Evolutionary conservation across 2,329 filamentous ascomycete genomes (phyloP).

Genomic region (Botrytis squamosa): DNA sequence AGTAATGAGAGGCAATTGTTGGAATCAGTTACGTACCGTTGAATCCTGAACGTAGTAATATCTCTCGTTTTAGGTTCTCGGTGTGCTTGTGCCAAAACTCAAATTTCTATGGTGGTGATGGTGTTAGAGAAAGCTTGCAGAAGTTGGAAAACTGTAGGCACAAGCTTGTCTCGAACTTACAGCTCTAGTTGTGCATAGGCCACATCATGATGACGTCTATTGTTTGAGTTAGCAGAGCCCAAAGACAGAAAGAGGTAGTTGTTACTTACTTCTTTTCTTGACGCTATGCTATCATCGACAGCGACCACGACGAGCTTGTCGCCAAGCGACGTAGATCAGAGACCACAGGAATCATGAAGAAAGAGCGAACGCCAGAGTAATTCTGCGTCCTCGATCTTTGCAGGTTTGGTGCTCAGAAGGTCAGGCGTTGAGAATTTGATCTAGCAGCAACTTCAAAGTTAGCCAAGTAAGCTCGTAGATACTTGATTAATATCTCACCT

Average conservation of each 20-base stretch:
- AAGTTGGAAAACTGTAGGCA: not conserved
- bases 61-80: not conserved
- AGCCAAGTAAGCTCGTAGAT: not conserved
- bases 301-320: not conserved
- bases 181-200: fast-evolving
- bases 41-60: not conserved
- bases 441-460: not conserved
- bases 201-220: not conserved
- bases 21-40: not conserved
- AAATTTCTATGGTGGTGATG: not conserved
- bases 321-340: not conserved
- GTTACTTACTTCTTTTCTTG: not conserved
- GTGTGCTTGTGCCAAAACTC: not conserved
- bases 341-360: too few relatives aligned
- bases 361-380: not conserved
- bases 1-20: not conserved
- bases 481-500: too few relatives aligned
- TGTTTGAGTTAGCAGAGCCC: not conserved
- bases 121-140: not conserved
- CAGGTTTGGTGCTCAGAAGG: not conserved
- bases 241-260: too few relatives aligned
- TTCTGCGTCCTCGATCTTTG: not conserved
- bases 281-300: not conserved
- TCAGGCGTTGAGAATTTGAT: too few relatives aligned
- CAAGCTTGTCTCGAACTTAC: not conserved